Percentiles rank a stretch among this genome's conserved stretches.
These are phyloP conservation scores for Talaromyces funiculosus DNA, from an alignment of 2,329 filamentous ascomycete genomes.

Conservation along the genomic window DNA sequence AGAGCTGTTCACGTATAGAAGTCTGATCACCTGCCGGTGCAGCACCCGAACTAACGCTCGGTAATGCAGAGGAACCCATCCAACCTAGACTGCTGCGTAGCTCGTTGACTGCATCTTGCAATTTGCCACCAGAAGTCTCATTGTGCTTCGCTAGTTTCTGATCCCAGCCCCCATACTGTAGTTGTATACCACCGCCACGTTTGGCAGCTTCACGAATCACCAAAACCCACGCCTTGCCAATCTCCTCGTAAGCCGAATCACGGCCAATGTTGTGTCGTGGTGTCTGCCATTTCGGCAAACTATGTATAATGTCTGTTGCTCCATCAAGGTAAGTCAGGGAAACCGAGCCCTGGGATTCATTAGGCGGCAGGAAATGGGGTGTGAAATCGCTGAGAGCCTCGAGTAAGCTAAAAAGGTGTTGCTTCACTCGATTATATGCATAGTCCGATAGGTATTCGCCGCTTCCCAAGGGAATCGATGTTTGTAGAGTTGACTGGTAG, in stretches of 20 bases:
- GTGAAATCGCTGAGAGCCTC: constrained; percentile 92
- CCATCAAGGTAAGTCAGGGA: constrained; percentile 85
- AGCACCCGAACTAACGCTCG: constrained; percentile 24
- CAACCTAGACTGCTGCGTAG: constrained; percentile 71
- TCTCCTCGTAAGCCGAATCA: constrained; percentile 92
- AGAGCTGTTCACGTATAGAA: constrained; percentile 51
- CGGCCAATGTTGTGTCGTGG: constrained; percentile 87
- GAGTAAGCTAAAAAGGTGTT: constrained; percentile 71
- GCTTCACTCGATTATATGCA: constrained; percentile 86
- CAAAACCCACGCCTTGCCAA: constrained; percentile 85
- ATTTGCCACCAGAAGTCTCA: constrained; percentile 72
- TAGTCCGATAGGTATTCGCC: constrained; percentile 76
- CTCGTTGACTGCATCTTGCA: constrained; percentile 73
- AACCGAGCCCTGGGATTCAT: constrained; percentile 74
- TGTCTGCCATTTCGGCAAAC: constrained; percentile 84
- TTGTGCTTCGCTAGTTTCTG: constrained; percentile 82
- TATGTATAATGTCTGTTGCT: constrained; percentile 83
- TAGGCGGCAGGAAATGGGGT: constrained; percentile 87
- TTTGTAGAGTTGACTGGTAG: constrained; percentile 73
- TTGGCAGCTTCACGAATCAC: constrained; percentile 90
- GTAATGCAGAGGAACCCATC: constrained; percentile 53
- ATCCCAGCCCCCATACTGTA: constrained; percentile 91
- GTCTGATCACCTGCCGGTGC: constrained; percentile 36
- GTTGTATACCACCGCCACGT: constrained; percentile 78
- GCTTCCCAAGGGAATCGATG: constrained; percentile 78